phyloP scores from a whole-genome alignment of 2,329 filamentous ascomycete genomes.

The Byssothecium circinans region DNA sequence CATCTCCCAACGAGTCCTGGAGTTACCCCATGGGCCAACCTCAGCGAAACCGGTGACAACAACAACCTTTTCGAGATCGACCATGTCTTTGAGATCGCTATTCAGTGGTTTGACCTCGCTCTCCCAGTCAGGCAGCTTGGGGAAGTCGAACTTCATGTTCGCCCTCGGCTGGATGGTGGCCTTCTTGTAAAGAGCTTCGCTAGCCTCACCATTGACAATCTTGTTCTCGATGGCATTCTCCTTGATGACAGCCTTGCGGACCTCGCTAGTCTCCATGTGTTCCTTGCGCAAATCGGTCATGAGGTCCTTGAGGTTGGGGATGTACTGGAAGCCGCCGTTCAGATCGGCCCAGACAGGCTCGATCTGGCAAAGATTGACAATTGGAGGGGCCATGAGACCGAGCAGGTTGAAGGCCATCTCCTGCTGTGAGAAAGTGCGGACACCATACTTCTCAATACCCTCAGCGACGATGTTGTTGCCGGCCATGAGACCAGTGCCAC shows the following conservation, averaged over 20 bases:
- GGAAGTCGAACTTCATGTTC: slow-evolving; percentile 98
- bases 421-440: slow-evolving; percentile 97
- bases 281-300: slow-evolving; percentile 94
- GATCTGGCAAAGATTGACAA: slow-evolving; percentile 92
- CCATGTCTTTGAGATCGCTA: slow-evolving; percentile 90
- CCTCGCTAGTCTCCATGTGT: slow-evolving; percentile 91
- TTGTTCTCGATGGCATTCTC: slow-evolving; percentile 97
- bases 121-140: slow-evolving; percentile 87
- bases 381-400: slow-evolving; percentile 89
- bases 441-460: slow-evolving; percentile 93
- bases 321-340: slow-evolving; percentile 96
- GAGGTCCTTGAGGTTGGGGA: slow-evolving; percentile 89
- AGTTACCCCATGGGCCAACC: slow-evolving; percentile 97
- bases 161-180: slow-evolving; percentile 90
- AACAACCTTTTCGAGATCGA: slow-evolving; percentile 96
- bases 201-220: slow-evolving; percentile 91
- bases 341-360: slow-evolving; percentile 97
- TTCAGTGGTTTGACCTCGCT: slow-evolving; percentile 87
- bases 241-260: slow-evolving; percentile 90
- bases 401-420: slow-evolving; percentile 99
- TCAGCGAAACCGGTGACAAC: slow-evolving; percentile 97
- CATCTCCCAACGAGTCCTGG: slow-evolving; percentile 98
- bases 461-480: slow-evolving; percentile 98
- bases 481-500: slow-evolving; percentile 96
- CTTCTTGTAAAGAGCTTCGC: slow-evolving; percentile 91